Percentiles rank a stretch among this genome's conserved stretches.
Conservation (phyloP, 179 eudicot species). For the Beta lomatogona region DNA sequence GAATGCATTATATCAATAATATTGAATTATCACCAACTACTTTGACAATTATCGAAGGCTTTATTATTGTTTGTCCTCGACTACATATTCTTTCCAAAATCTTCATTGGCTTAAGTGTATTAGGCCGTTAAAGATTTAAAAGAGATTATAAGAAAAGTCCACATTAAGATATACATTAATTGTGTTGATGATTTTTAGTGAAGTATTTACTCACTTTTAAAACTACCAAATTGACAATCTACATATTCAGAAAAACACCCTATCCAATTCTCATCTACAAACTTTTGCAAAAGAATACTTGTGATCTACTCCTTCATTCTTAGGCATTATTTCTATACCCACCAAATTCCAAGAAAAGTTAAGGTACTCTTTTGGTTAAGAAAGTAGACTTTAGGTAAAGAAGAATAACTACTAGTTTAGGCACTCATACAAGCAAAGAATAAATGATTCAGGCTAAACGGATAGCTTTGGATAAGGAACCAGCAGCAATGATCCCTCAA, state of each 20-base stretch:
- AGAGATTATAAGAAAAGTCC: too few relatives aligned
- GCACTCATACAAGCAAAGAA: conserved; percentile 18
- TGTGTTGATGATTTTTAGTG: too few relatives aligned
- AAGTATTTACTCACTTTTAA: too few relatives aligned
- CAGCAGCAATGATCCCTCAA: conserved; percentile 4
- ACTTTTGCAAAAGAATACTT: neutral
- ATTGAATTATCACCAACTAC: too few relatives aligned
- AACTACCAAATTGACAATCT: neutral
- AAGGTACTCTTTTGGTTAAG: conserved; percentile 24
- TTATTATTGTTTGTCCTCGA: too few relatives aligned
- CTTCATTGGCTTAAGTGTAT: too few relatives aligned
- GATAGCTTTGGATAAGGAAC: conserved; percentile 24
- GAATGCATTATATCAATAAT: too few relatives aligned
- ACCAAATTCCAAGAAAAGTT: conserved; percentile 5
- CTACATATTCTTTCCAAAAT: too few relatives aligned
- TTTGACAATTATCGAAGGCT: too few relatives aligned
- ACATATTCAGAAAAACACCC: neutral
- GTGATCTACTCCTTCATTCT: conserved; percentile 17
- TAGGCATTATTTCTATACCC: conserved; percentile 5
- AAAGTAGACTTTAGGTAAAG: neutral
- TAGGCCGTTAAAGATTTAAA: too few relatives aligned
- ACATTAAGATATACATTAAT: too few relatives aligned
- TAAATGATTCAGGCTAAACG: conserved; percentile 16
- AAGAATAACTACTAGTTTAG: conserved; percentile 16
- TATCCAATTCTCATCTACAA: neutral